A percentile compares a stretch with the other conserved stretches of the same genome.
These are phyloP conservation scores for Prototheca stagnorum DNA, from an alignment of 163 green algal genomes.

Conservation along the genomic window DNA sequence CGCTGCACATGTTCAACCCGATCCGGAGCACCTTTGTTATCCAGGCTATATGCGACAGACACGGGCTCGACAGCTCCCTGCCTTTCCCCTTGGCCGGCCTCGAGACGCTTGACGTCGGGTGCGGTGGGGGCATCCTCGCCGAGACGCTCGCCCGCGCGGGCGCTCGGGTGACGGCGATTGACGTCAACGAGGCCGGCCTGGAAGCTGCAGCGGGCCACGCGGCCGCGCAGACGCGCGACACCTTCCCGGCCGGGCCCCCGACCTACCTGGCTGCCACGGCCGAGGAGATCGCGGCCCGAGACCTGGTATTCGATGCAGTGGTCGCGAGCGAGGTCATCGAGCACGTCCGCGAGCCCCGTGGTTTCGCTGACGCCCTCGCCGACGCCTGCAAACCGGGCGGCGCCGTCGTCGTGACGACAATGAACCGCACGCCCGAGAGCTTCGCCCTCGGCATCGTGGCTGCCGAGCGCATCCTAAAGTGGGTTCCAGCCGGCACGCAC, in stretches of 20 bases:
- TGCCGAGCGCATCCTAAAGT: constrained; percentile 64
- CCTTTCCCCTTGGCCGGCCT: constrained; percentile 38
- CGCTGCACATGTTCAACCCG: constrained; percentile 74
- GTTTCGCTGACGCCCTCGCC: constrained; percentile 18
- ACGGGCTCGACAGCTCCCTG: constrained; percentile 11
- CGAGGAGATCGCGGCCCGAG: constrained; percentile 34
- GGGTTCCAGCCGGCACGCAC: constrained; percentile 72
- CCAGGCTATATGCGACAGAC: constrained; percentile 25
- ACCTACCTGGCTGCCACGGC: constrained; percentile 22
- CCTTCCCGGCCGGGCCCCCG: constrained; percentile 22
- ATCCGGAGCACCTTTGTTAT: constrained; percentile 54
- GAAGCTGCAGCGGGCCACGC: too few species aligned
- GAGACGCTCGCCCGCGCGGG: constrained; percentile 68
- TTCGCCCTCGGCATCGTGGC: constrained; percentile 67
- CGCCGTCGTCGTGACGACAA: constrained; percentile 67
- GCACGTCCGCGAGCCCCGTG: constrained; percentile 53
- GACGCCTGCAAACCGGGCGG: constrained; percentile 24
- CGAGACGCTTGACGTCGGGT: constrained; percentile 77
- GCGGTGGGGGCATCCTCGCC: constrained; percentile 70
- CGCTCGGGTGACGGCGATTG: constrained; percentile 59
- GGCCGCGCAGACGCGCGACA: too few species aligned
- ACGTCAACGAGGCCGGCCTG: constrained; percentile 53
- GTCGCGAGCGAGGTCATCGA: constrained; percentile 84
- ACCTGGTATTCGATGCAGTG: too few species aligned
- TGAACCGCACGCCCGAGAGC: constrained; percentile 73